Evolutionary conservation across 2,329 filamentous ascomycete genomes (phyloP).

Genomic region (Aspergillus ruber): DNA sequence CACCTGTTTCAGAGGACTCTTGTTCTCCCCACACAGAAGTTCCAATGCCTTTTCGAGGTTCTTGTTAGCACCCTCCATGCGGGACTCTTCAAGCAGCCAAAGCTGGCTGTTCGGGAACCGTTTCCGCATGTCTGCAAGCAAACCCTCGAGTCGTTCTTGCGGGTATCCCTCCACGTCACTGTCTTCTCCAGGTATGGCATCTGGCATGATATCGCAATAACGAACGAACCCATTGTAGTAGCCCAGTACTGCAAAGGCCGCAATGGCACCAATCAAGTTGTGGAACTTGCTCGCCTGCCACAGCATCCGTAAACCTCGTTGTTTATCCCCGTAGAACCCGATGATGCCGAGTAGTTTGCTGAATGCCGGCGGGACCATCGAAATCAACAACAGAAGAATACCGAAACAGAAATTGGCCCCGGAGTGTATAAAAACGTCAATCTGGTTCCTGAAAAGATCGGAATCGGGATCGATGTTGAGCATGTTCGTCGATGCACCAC

Average conservation of each 20-base stretch:
- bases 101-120: slow-evolving; percentile 76
- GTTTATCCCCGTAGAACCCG: slow-evolving; percentile 83
- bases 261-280: slow-evolving; percentile 89
- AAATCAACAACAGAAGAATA: slow-evolving; percentile 76
- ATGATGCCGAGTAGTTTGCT: slow-evolving; percentile 79
- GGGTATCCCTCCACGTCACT: slow-evolving; percentile 66
- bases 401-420: slow-evolving; percentile 88
- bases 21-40: slow-evolving; percentile 53
- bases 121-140: slow-evolving; percentile 67
- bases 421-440: slow-evolving; percentile 84
- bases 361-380: slow-evolving; percentile 86
- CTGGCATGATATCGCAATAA: slow-evolving; percentile 79
- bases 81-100: slow-evolving; percentile 83
- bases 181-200: slow-evolving; percentile 35
- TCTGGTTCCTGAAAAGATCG: slow-evolving; percentile 62
- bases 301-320: slow-evolving; percentile 73
- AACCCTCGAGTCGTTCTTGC: slow-evolving; percentile 54
- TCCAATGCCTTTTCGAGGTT: slow-evolving; percentile 62
- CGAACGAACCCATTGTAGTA: slow-evolving; percentile 87
- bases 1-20: slow-evolving; percentile 79
- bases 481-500: slow-evolving; percentile 21
- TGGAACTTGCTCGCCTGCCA: slow-evolving; percentile 82
- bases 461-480: slow-evolving; percentile 51
- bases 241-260: slow-evolving; percentile 69
- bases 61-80: slow-evolving; percentile 63